Evolutionary conservation across 1,139 yeast genomes (phyloP).

Genomic region (Pichia sp.): DNA sequence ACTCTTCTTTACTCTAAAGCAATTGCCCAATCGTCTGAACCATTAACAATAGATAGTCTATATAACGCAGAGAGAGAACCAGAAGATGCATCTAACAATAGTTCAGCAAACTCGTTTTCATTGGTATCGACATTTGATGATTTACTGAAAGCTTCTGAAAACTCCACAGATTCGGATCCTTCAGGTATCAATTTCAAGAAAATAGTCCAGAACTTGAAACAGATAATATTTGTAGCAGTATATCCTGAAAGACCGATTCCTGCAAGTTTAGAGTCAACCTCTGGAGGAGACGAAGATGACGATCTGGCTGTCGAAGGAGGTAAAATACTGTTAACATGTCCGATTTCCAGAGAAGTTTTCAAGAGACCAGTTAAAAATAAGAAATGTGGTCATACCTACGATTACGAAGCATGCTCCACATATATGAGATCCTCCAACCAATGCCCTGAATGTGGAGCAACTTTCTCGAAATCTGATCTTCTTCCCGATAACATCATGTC

Average conservation of each 20-base stretch:
- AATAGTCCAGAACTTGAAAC: slow-evolving; percentile 2
- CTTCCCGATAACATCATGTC: slow-evolving; percentile 40
- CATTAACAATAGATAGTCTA: slow-evolving; percentile 2
- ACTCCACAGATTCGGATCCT: no score
- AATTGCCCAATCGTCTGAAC: slow-evolving; percentile 1
- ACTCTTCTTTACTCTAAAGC: slow-evolving; percentile 1
- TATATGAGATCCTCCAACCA: slow-evolving; percentile 24
- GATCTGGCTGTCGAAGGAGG: slow-evolving; percentile 60
- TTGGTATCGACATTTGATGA: no score
- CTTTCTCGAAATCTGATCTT: slow-evolving; percentile 27
- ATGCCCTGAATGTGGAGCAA: slow-evolving; percentile 45
- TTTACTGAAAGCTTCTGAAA: no score
- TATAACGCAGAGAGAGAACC: slow-evolving; percentile 1
- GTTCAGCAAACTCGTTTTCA: no score
- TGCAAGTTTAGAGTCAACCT: slow-evolving; percentile 7
- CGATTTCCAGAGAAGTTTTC: slow-evolving; percentile 47
- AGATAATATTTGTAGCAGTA: slow-evolving; percentile 19
- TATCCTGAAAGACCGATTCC: slow-evolving; percentile 29
- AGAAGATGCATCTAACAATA: not conserved
- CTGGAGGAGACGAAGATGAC: slow-evolving; percentile 25
- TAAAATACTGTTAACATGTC: slow-evolving; percentile 53
- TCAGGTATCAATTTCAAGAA: not conserved
- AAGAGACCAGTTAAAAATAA: slow-evolving; percentile 44
- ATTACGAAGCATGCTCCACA: slow-evolving; percentile 34
- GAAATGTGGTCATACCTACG: slow-evolving; percentile 56